Evolutionary conservation across 192 early-diverging fungal genomes (phyloP).

Genomic region (Umbelopsis ramanniana): DNA sequence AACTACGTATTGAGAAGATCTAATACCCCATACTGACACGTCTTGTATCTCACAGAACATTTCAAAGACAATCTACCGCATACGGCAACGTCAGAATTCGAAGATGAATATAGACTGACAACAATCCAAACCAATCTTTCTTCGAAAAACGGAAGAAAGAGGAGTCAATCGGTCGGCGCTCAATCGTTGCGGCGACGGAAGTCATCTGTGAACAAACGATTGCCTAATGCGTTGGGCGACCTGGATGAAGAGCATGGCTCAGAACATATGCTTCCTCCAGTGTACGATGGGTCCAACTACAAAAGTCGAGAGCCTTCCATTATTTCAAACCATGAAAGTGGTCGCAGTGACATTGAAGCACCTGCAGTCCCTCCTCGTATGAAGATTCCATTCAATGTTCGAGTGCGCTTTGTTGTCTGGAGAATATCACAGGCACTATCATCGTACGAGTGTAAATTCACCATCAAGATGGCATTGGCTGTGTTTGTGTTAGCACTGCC

Average conservation of each 20-base stretch:
- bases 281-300: not conserved
- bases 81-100: constrained; percentile 12
- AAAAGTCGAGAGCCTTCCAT: not conserved
- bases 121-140: constrained; percentile 17
- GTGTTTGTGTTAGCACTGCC: constrained; percentile 43
- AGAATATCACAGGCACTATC: constrained; percentile 37
- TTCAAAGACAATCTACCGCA: constrained; percentile 25
- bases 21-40: too few species aligned
- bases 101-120: constrained; percentile 26
- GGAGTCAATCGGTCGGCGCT: not conserved
- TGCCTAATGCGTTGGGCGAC: not conserved
- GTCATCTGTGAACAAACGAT: not conserved
- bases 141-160: not conserved
- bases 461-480: constrained; percentile 54
- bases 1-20: not conserved
- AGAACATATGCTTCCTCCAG: not conserved
- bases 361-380: not conserved
- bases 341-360: not conserved
- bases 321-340: not conserved
- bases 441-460: constrained; percentile 53
- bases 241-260: not conserved
- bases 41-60: constrained; percentile 12
- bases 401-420: constrained; percentile 50
- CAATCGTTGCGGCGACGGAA: not conserved
- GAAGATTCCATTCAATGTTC: constrained; percentile 23